Conservation (phyloP, 2,329 filamentous ascomycete genomes). For the Alternaria sp. region DNA sequence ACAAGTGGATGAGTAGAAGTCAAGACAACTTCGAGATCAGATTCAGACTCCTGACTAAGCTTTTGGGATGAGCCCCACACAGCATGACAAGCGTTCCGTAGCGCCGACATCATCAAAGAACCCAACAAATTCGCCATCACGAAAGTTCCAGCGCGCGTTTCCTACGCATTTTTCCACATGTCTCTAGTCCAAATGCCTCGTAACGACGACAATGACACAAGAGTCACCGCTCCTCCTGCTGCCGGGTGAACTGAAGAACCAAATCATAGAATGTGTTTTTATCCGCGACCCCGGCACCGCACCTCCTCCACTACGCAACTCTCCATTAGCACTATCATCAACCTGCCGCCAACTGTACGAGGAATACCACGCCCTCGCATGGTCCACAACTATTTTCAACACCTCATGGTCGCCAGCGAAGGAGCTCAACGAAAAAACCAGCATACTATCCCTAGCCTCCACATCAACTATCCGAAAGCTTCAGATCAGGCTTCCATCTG, state of each 20-base stretch:
- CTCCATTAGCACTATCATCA: slow-evolving; percentile 27
- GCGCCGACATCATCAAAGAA: neutral
- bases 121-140: slow-evolving; percentile 5
- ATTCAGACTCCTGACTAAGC: slow-evolving; percentile 1
- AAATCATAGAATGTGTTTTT: slow-evolving; percentile 28
- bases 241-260: slow-evolving; percentile 31
- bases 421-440: slow-evolving; percentile 10
- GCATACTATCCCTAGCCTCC: neutral
- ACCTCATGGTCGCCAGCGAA: slow-evolving; percentile 9
- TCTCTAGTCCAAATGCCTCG: neutral
- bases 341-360: slow-evolving; percentile 30
- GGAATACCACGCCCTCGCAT: slow-evolving; percentile 25
- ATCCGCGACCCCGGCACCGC: slow-evolving; percentile 12
- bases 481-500: slow-evolving; percentile 9
- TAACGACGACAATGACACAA: neutral
- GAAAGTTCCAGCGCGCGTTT: neutral
- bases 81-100: neutral
- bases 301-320: slow-evolving; percentile 18
- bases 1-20: neutral
- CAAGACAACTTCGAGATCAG: neutral
- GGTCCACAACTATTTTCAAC: slow-evolving; percentile 23
- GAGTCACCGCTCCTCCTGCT: slow-evolving; percentile 20
- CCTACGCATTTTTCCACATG: neutral
- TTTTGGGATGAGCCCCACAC: slow-evolving; percentile 1
- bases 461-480: slow-evolving; percentile 22